A percentile compares a stretch with the other conserved stretches of the same genome.
Conservation (phyloP, 257 asterid species). For the Nicotiana tomentosiformis region DNA sequence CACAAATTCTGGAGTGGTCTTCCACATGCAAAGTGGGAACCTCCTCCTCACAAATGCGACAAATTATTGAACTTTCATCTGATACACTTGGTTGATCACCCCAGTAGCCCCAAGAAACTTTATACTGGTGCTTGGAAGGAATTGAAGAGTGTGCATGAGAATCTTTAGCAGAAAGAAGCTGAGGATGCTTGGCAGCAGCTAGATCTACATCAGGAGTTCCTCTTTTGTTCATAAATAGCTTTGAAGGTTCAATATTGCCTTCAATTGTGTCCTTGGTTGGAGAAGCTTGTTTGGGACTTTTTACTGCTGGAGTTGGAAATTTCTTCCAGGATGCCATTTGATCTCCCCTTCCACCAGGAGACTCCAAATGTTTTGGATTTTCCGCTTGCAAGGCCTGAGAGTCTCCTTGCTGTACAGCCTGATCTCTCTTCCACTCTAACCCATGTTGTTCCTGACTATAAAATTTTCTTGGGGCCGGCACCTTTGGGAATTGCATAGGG, state of each 20-base stretch:
- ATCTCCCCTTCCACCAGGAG: constrained; percentile 58
- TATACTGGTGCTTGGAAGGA: constrained; percentile 59
- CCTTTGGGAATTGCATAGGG: constrained; percentile 41
- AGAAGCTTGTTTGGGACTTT: constrained; percentile 58
- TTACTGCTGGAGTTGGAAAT: constrained; percentile 67
- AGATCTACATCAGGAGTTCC: constrained; percentile 51
- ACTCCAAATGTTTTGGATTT: constrained; percentile 34
- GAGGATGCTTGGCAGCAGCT: constrained; percentile 50
- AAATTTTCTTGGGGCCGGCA: constrained; percentile 54
- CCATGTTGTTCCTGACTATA: constrained; percentile 87
- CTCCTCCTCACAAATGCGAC: constrained; percentile 99
- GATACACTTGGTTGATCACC: constrained; percentile 74
- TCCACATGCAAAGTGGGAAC: constrained; percentile 96
- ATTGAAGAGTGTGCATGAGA: constrained; percentile 32
- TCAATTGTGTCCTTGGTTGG: constrained; percentile 45
- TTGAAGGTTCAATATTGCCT: constrained; percentile 40
- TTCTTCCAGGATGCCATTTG: constrained; percentile 92
- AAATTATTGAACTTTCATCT: constrained; percentile 89
- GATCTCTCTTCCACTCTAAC: constrained; percentile 63
- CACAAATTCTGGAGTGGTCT: constrained; percentile 96
- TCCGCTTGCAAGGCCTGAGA: constrained; percentile 40
- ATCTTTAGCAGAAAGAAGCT: constrained; percentile 53
- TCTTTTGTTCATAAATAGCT: constrained; percentile 33
- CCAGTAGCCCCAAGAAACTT: constrained; percentile 88
- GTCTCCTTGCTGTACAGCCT: constrained; percentile 33